phyloP scores from a whole-genome alignment of 1,139 yeast species.

The Tardiomyces digboiensis region DNA sequence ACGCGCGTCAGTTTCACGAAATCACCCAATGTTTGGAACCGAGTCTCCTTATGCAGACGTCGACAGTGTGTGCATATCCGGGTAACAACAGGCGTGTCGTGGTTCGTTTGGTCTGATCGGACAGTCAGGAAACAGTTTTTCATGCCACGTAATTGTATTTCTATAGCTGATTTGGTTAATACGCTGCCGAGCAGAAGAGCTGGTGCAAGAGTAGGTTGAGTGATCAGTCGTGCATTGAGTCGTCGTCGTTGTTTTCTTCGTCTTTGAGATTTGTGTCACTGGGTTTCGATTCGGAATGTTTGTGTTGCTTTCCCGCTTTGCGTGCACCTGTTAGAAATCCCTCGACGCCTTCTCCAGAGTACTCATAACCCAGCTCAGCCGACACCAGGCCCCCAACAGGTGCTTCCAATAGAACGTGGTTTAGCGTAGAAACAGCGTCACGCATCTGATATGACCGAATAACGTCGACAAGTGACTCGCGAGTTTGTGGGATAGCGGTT shows the following conservation, averaged over 20 bases:
- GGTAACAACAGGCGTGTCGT: too few relatives aligned
- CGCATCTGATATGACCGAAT: constrained; percentile 46
- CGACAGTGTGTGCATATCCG: too few relatives aligned
- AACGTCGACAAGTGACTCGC: constrained; percentile 35
- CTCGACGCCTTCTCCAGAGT: constrained; percentile 50
- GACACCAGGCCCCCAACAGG: constrained; percentile 43
- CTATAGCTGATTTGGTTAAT: too few relatives aligned
- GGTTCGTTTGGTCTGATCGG: too few relatives aligned
- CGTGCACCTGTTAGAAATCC: constrained; percentile 40
- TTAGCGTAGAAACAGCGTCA: constrained; percentile 37
- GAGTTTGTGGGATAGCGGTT: constrained; percentile 30
- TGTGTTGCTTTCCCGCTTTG: constrained; percentile 13
- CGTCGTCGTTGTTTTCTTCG: neutral
- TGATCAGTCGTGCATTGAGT: neutral
- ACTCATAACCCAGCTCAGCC: constrained; percentile 40
- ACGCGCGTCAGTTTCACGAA: neutral
- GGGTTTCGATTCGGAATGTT: neutral
- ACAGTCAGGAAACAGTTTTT: too few relatives aligned
- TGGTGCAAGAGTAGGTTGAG: too few relatives aligned
- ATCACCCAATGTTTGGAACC: neutral
- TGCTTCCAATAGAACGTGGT: constrained; percentile 32
- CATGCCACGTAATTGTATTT: too few relatives aligned
- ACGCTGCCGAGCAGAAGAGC: too few relatives aligned
- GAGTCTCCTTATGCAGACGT: neutral
- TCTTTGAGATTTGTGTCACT: neutral